Conservation (phyloP, 192 early-diverging fungal genomes). For the Piromyces finnis region DNA sequence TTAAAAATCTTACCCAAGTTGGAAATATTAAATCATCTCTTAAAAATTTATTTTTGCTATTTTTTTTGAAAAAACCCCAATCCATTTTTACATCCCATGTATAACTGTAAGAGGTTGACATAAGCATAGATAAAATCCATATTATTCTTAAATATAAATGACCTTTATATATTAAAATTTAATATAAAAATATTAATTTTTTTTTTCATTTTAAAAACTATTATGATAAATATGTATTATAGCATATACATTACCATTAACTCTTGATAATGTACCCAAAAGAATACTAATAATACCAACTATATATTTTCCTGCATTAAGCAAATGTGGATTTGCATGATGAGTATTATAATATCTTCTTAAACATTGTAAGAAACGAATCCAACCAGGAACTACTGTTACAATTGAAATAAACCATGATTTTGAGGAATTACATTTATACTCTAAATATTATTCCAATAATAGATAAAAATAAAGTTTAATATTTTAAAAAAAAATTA, state of each 20-base stretch:
- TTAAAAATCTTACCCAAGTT: constrained; percentile 16
- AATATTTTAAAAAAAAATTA: too few relatives aligned
- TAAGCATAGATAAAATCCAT: constrained; percentile 7
- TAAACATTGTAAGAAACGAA: neutral
- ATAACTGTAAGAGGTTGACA: constrained; percentile 5
- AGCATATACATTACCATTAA: neutral
- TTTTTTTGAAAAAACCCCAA: constrained; percentile 12
- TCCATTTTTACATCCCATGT: constrained; percentile 18
- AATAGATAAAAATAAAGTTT: too few relatives aligned
- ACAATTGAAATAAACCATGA: neutral
- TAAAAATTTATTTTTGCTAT: constrained; percentile 11
- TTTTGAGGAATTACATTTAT: neutral
- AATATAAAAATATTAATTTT: too few relatives aligned
- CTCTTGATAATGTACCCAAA: neutral
- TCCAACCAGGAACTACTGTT: neutral
- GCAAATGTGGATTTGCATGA: neutral
- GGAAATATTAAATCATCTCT: constrained; percentile 19
- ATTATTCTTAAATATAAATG: constrained; percentile 7
- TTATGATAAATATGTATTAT: too few relatives aligned
- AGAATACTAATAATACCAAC: neutral
- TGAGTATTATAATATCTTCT: neutral
- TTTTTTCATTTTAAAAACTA: too few relatives aligned
- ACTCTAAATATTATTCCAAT: neutral
- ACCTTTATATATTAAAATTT: constrained; percentile 8
- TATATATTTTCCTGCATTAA: neutral